phyloP scores from a whole-genome alignment of 1,284 basidiomycete genomes.

The Pascua sp. region DNA sequence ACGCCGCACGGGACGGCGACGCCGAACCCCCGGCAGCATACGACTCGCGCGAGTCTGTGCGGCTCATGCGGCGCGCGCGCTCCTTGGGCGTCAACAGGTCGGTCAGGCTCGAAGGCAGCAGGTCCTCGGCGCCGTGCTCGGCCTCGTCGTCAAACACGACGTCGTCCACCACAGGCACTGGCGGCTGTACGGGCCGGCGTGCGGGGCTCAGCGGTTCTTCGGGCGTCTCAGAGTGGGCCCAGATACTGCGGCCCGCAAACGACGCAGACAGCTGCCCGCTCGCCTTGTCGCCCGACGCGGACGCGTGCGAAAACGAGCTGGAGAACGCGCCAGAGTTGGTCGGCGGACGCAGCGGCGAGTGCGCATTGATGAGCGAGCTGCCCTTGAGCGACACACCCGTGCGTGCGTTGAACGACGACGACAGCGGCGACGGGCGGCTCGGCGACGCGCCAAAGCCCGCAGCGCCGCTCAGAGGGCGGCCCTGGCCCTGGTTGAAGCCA shows the following conservation, averaged over 20 bases:
- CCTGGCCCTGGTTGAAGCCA: constrained; percentile 34
- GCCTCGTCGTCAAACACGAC: constrained; percentile 26
- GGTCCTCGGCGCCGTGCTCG: constrained; percentile 73
- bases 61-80: constrained; percentile 68
- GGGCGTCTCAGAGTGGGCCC: constrained; percentile 39
- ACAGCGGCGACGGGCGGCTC: constrained; percentile 39
- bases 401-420: constrained; percentile 34
- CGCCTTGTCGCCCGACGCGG: constrained; percentile 17
- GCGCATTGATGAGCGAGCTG: constrained; percentile 23
- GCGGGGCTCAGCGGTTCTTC: constrained; percentile 39
- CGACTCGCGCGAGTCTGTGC: constrained; percentile 48
- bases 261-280: constrained; percentile 37
- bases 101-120: constrained; percentile 78
- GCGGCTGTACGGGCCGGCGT: constrained; percentile 22
- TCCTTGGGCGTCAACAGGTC: constrained; percentile 84
- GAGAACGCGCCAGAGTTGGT: constrained; percentile 29
- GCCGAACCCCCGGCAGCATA: constrained; percentile 13
- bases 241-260: constrained; percentile 45
- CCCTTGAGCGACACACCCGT: constrained; percentile 38
- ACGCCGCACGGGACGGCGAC: constrained; percentile 24
- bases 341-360: constrained; percentile 39
- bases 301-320: constrained; percentile 40
- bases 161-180: constrained; percentile 24
- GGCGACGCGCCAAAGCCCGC: constrained; percentile 40
- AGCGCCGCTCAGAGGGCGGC: constrained; percentile 16